Conservation (phyloP, 352 stramenopile species). For the Saprolegnia diclina region DNA sequence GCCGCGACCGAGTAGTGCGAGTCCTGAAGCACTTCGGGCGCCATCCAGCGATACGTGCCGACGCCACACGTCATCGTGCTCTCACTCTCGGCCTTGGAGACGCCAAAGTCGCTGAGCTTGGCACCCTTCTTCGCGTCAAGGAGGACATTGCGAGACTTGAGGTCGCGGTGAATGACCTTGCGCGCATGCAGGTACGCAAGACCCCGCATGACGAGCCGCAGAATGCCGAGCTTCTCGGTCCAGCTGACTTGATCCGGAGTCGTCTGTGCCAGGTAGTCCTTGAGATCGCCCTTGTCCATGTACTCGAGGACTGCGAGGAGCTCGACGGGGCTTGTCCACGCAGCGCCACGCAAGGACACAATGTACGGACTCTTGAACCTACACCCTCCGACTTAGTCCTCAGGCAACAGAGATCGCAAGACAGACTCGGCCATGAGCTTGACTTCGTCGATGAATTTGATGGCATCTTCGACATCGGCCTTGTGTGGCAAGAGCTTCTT, state of each 20-base stretch:
- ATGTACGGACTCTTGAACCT: background rate
- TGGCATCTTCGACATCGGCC: background rate
- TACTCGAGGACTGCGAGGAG: conserved; percentile 76
- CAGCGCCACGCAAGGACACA: background rate
- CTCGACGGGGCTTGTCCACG: conserved; percentile 37
- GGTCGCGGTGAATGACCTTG: conserved; percentile 67
- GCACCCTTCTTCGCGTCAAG: conserved; percentile 57
- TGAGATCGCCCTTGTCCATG: conserved; percentile 72
- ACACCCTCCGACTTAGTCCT: too few species aligned
- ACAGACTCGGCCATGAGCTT: conserved; percentile 18
- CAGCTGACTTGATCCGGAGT: conserved; percentile 53
- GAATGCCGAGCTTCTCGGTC: conserved; percentile 63
- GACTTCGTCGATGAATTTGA: conserved; percentile 22
- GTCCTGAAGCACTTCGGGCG: conserved; percentile 69
- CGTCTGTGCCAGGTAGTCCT: conserved; percentile 63
- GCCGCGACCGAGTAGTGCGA: conserved; percentile 82
- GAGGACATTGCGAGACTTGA: conserved; percentile 77
- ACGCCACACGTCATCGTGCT: conserved; percentile 79
- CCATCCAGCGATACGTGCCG: conserved; percentile 80
- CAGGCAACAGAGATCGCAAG: background rate
- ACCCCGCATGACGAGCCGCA: conserved; percentile 60
- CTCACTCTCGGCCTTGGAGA: conserved; percentile 65
- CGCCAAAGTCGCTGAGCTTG: conserved; percentile 72
- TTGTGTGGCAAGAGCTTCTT: conserved; percentile 36
- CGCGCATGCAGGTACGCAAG: conserved; percentile 68